Evolutionary conservation across 1,139 yeast species (phyloP).

Genomic region (Debaryomycetaceae sp.): DNA sequence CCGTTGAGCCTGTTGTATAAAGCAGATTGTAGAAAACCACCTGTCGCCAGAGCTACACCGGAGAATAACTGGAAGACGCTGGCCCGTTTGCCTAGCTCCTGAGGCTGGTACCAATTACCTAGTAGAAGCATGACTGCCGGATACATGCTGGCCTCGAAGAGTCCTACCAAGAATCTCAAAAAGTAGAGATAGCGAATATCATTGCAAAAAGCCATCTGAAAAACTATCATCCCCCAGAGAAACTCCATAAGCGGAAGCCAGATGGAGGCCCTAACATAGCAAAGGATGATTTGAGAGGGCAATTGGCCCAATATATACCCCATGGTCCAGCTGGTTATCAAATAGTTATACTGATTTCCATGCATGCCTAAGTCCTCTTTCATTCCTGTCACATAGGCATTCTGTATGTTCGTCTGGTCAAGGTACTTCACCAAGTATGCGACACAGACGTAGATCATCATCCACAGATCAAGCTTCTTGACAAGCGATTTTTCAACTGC

Average conservation of each 20-base stretch:
- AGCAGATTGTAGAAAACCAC: conserved; percentile 37
- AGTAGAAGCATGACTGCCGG: conserved; percentile 51
- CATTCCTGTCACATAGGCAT: conserved; percentile 22
- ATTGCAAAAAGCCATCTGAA: conserved; percentile 45
- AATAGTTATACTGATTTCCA: conserved; percentile 18
- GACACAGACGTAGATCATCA: conserved; percentile 31
- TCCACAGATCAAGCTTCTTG: conserved; percentile 28
- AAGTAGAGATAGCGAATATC: conserved; percentile 42
- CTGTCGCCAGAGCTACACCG: conserved; percentile 11
- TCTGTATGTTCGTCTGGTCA: conserved; percentile 15
- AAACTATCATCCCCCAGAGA: conserved; percentile 53
- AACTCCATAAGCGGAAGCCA: conserved; percentile 54
- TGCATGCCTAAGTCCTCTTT: conserved; percentile 13
- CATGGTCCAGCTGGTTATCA: conserved; percentile 34
- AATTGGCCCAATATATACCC: conserved; percentile 59
- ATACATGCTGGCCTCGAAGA: conserved; percentile 46
- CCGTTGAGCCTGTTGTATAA: conserved; percentile 22
- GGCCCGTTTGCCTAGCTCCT: conserved; percentile 10
- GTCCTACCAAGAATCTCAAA: conserved; percentile 27
- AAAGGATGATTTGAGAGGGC: conserved; percentile 51
- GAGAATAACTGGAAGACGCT: conserved; percentile 14
- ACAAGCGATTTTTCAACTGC: background rate
- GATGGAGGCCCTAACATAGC: conserved; percentile 50
- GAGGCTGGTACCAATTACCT: conserved; percentile 49
- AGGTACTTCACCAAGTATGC: conserved; percentile 35